Conservation (phyloP, 1,284 basidiomycete genomes). For the Trichosporon coremiiforme region DNA sequence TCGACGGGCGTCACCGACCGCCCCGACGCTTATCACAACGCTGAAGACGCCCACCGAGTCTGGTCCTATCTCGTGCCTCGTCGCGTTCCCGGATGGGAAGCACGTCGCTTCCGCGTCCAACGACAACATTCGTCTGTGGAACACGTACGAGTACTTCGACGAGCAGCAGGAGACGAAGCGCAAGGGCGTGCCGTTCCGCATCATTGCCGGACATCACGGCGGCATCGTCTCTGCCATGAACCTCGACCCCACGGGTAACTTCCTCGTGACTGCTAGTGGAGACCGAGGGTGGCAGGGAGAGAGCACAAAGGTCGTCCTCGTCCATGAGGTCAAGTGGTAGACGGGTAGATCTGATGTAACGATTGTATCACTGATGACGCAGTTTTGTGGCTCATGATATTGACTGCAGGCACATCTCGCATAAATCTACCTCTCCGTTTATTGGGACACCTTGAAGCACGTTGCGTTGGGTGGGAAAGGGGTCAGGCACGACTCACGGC, state of each 20-base stretch:
- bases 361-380: neutral
- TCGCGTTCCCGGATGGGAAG: conserved; percentile 82
- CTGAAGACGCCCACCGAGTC: conserved; percentile 84
- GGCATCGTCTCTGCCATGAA: conserved; percentile 87
- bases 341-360: neutral
- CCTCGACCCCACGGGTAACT: conserved; percentile 79
- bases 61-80: conserved; percentile 87
- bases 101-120: conserved; percentile 89
- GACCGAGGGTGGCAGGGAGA: conserved; percentile 92
- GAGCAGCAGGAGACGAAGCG: conserved; percentile 62
- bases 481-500: too few relatives aligned
- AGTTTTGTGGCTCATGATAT: too few relatives aligned
- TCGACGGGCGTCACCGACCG: conserved; percentile 64
- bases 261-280: conserved; percentile 87
- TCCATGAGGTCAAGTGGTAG: conserved; percentile 76
- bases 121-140: conserved; percentile 94
- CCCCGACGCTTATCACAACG: conserved; percentile 73
- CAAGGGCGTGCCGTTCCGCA: conserved; percentile 78
- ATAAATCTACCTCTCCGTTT: too few relatives aligned
- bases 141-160: conserved; percentile 75
- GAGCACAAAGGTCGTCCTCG: conserved; percentile 80
- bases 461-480: too few relatives aligned
- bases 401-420: neutral
- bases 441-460: too few relatives aligned
- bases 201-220: conserved; percentile 94